Evolutionary conservation across 495 filamentous ascomycete genomes (phyloP), one percentile per base, ranked within the genome.

Genomic region (Penicillium desertorum): DNA sequence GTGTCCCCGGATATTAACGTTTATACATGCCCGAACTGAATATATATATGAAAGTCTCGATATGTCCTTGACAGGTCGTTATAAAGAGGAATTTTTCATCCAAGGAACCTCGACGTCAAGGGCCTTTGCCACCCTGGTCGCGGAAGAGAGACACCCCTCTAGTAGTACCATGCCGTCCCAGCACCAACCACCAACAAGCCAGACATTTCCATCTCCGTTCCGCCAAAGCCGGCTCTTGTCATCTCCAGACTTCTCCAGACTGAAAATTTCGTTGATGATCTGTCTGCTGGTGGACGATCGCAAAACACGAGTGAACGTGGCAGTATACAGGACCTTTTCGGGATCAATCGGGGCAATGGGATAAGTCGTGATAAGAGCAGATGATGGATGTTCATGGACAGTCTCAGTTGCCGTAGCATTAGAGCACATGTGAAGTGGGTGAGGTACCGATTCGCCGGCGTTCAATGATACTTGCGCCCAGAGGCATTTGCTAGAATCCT

Each of bases 81-180:
- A 32, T 19, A 27, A 32, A 32, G 14, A 54, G 22, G 23, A 29
- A 5, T 41, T 27, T 25, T 22, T 47, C 47, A 47, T 61, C 51
- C 74, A 77, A 1, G 74, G 74, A n/a, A 82, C 68, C 17, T 76
- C 60, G 14, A 84, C 78, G 3, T 70, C 80, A 29, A 86, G 69
- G 2, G 61, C 71, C 12, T 62, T 58, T 1, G 81, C 83, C 42
- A 85, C 74, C 14, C 75, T 66, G 63, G 79, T 76, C 0, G 82
- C 80, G 16, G 81, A 83, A 5, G 77, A 70, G 14, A 83, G 65
- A 54, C 83, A 86, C 9, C 83, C 83, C 59, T 85, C 81, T 12
- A 85, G 62, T 54, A 86, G 47, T 10, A 85, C 83, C 82, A 85
- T 84, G 0, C 83, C 83, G 71, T 86, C 83, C 82, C 83, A 85